A percentile compares a stretch with the other conserved stretches of the same genome.
Conservation (phyloP, 1,139 yeast species). For the Protomyces pachydermus region DNA sequence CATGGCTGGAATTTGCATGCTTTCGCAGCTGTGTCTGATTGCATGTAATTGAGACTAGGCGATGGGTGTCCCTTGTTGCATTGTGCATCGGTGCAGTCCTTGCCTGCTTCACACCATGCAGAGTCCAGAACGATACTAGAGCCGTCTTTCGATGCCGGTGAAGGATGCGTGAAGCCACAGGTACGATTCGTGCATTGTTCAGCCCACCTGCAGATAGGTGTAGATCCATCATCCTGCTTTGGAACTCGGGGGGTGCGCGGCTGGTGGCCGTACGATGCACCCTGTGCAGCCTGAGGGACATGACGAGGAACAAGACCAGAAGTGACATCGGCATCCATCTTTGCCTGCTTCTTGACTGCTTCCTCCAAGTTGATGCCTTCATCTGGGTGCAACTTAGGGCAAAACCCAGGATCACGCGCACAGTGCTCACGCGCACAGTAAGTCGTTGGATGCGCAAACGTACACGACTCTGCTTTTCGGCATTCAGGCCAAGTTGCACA, state of each 20-base stretch:
- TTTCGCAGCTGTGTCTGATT: constrained; percentile 1
- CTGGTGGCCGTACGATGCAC: neutral
- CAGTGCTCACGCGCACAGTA: constrained; percentile 10
- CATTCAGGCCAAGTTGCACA: constrained; percentile 18
- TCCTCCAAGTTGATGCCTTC: constrained; percentile 10
- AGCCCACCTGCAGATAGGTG: constrained; percentile 17
- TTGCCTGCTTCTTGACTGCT: constrained; percentile 5
- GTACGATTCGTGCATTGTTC: constrained; percentile 21
- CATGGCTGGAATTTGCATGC: constrained; percentile 13
- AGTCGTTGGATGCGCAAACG: constrained; percentile 19
- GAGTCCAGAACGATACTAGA: constrained; percentile 19
- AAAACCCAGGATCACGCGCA: constrained; percentile 8
- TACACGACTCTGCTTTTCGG: constrained; percentile 13
- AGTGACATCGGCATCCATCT: constrained; percentile 6
- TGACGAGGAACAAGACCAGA: neutral
- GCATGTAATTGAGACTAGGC: constrained; percentile 17
- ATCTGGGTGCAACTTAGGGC: constrained; percentile 9
- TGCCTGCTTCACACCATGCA: constrained; percentile 10
- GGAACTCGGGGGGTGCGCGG: neutral
- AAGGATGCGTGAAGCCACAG: constrained; percentile 20
- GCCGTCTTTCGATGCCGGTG: constrained; percentile 23
- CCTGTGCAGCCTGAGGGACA: neutral
- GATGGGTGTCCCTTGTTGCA: constrained; percentile 22
- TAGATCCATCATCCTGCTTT: constrained; percentile 3
- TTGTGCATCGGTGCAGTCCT: constrained; percentile 13